phyloP scores from a whole-genome alignment of 257 asterid species.

The Salvia rosmarinus region DNA sequence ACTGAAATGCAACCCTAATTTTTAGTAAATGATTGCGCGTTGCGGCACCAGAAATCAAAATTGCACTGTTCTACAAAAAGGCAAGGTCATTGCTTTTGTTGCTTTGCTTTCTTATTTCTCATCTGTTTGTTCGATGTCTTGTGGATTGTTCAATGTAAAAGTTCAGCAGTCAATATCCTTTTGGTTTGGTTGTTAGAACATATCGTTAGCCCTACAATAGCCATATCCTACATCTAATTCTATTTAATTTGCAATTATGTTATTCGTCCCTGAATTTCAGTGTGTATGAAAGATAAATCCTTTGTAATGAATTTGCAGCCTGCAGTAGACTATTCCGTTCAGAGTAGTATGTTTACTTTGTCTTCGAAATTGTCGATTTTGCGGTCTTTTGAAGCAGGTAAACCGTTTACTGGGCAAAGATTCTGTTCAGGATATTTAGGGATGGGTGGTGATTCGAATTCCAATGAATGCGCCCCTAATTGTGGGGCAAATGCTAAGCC shows the following conservation, averaged over 20 bases:
- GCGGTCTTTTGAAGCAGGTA: slow-evolving; percentile 31
- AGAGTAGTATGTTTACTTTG: slow-evolving; percentile 30
- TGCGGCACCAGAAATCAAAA: slow-evolving; percentile 33
- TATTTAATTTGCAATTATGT: not conserved
- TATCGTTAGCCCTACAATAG: not conserved
- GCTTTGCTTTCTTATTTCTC: not conserved
- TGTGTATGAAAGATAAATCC: slow-evolving; percentile 19
- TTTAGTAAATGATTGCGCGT: slow-evolving; percentile 26
- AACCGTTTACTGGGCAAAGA: slow-evolving; percentile 23
- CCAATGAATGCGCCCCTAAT: slow-evolving; percentile 42
- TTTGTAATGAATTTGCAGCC: slow-evolving; percentile 45
- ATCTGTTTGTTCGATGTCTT: no score
- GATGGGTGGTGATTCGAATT: slow-evolving; percentile 56
- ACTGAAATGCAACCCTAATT: slow-evolving; percentile 13
- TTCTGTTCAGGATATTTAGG: slow-evolving; percentile 41
- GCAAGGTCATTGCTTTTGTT: slow-evolving; percentile 48
- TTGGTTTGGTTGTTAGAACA: not conserved
- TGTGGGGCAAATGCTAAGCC: slow-evolving; percentile 41
- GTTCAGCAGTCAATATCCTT: no score
- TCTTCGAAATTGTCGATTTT: slow-evolving; percentile 26
- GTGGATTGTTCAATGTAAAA: not conserved
- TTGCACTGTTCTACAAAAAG: slow-evolving; percentile 42
- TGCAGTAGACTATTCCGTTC: slow-evolving; percentile 32
- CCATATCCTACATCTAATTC: not conserved
- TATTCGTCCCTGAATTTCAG: not conserved